These are phyloP conservation scores for Trichoderma hamatum DNA, from an alignment of 2,329 filamentous ascomycete genomes.

Conservation along the genomic window DNA sequence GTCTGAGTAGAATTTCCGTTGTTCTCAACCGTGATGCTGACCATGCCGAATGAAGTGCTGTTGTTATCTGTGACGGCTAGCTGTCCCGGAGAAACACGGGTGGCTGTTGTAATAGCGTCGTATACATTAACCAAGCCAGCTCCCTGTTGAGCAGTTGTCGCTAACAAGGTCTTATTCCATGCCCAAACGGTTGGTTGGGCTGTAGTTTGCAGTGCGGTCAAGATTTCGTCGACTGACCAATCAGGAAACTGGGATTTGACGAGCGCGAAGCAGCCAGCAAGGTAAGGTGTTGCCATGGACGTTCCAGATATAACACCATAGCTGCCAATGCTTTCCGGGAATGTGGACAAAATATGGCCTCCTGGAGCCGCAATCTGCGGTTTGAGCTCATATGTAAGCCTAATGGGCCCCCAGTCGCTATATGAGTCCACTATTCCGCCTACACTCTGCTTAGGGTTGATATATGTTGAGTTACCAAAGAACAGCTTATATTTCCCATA, in stretches of 20 bases:
- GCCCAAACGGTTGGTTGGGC: neutral
- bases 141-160: constrained; percentile 10
- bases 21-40: neutral
- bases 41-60: constrained; percentile 5
- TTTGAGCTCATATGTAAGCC: constrained; percentile 8
- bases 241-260: neutral
- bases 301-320: constrained; percentile 12
- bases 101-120: neutral
- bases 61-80: constrained; percentile 9
- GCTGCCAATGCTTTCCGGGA: constrained; percentile 7
- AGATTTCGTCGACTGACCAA: constrained; percentile 1
- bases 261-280: constrained; percentile 3
- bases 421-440: neutral
- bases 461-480: constrained; percentile 2
- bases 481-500: constrained; percentile 5
- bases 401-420: constrained; percentile 4
- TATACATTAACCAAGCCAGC: constrained; percentile 9
- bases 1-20: neutral
- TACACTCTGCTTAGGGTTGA: neutral
- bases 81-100: neutral
- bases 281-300: constrained; percentile 9
- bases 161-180: neutral
- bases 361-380: constrained; percentile 6
- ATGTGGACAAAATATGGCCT: constrained; percentile 8
- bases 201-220: neutral